phyloP scores from a whole-genome alignment of 2,329 filamentous ascomycete species.

The Ophiostoma montium region DNA sequence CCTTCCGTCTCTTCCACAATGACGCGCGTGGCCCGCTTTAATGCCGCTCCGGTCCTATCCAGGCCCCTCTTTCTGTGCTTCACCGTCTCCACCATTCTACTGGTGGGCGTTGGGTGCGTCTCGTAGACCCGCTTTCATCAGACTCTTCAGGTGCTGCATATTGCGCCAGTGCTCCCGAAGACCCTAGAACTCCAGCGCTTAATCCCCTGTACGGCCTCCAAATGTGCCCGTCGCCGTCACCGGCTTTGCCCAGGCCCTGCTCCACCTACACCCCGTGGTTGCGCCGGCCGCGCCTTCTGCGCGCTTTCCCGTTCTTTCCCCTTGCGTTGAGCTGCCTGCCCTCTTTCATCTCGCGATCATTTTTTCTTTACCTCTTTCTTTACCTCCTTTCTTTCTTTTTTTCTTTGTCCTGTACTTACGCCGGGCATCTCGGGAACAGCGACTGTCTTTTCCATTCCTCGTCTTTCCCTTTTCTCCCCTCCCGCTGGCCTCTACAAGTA shows the following conservation, averaged over 20 bases:
- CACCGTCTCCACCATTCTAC: not conserved
- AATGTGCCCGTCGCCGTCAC: not conserved
- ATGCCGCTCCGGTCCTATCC: not conserved
- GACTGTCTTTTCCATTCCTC: not conserved
- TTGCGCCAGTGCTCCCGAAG: too few species aligned
- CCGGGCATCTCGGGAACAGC: not conserved
- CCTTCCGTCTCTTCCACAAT: not conserved
- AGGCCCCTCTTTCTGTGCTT: not conserved
- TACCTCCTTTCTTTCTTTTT: not conserved
- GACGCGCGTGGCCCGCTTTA: not conserved
- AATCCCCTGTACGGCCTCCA: not conserved
- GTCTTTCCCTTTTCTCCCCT: not conserved
- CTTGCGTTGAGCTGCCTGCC: not conserved
- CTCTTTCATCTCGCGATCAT: not conserved
- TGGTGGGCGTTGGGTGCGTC: not conserved
- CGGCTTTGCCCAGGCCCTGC: not conserved
- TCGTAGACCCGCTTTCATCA: not conserved
- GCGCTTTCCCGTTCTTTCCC: not conserved
- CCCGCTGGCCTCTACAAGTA: not conserved
- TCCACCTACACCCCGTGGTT: not conserved
- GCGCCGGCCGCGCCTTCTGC: not conserved
- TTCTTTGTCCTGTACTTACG: not conserved
- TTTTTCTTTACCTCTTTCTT: not conserved
- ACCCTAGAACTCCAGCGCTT: not conserved
- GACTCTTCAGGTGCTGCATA: not conserved